These are phyloP conservation scores for Aspergillus avenaceus DNA, from an alignment of 495 filamentous ascomycete species.

Conservation along the genomic window DNA sequence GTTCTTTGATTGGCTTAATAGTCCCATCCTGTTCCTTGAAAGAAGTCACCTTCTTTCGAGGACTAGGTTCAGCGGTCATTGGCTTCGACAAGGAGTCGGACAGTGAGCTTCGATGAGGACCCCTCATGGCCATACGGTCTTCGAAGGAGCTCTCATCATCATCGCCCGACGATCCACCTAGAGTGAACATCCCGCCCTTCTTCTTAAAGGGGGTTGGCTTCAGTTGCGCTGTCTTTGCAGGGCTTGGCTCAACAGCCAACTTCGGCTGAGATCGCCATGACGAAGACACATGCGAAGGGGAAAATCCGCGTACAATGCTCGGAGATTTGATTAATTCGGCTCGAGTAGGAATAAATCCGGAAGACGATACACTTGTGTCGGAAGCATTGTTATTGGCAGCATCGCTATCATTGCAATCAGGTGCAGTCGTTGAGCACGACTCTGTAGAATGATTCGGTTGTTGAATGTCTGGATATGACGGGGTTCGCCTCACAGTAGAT, in stretches of 20 bases:
- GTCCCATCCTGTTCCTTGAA: conserved; percentile 75
- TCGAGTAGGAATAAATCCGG: conserved; percentile 27
- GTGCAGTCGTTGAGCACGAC: conserved; percentile 51
- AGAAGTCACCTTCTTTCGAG: conserved; percentile 73
- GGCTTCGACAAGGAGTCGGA: conserved; percentile 48
- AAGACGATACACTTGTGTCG: conserved; percentile 51
- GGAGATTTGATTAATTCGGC: conserved; percentile 56
- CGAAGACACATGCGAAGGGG: conserved; percentile 69
- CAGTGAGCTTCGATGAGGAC: conserved; percentile 46
- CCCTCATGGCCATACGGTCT: conserved; percentile 51
- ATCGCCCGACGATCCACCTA: conserved; percentile 73
- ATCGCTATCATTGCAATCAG: conserved; percentile 46
- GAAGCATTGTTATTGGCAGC: conserved; percentile 34
- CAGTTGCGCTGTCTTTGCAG: conserved; percentile 42
- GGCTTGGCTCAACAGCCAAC: conserved; percentile 45
- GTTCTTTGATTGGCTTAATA: conserved; percentile 57
- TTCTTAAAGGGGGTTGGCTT: conserved; percentile 47
- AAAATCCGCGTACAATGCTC: conserved; percentile 84
- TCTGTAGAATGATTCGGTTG: conserved; percentile 43
- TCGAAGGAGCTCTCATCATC: conserved; percentile 80
- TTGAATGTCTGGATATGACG: conserved; percentile 14
- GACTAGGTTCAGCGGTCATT: conserved; percentile 18
- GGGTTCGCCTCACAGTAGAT: conserved; percentile 22
- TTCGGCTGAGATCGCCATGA: conserved; percentile 63
- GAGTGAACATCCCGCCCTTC: conserved; percentile 66